Evolutionary conservation across 805 yeast species (phyloP).

Genomic region (Hanseniaspora mollemarum): DNA sequence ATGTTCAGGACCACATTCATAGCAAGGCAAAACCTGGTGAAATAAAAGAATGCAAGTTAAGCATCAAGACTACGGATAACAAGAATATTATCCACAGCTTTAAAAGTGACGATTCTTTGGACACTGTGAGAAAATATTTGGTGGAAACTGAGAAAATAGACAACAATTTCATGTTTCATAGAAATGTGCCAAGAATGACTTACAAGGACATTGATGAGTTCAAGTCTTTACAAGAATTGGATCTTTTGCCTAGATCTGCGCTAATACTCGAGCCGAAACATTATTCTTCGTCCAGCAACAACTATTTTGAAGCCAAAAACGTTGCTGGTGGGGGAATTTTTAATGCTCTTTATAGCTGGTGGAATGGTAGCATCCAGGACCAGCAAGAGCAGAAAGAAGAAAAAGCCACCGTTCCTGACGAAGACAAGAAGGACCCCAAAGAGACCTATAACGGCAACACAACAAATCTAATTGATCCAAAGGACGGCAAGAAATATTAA

Average conservation of each 20-base stretch:
- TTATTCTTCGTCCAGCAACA: conserved; percentile 34
- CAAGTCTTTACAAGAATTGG: conserved; percentile 41
- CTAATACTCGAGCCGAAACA: conserved; percentile 44
- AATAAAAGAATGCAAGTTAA: conserved; percentile 32
- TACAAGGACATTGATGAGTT: conserved; percentile 55
- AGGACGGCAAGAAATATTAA: neutral
- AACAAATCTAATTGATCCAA: conserved; percentile 9
- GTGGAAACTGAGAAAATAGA: conserved; percentile 43
- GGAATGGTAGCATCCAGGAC: conserved; percentile 20
- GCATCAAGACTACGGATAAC: conserved; percentile 62
- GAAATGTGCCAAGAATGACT: conserved; percentile 48
- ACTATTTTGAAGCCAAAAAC: conserved; percentile 24
- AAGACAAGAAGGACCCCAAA: conserved; percentile 28
- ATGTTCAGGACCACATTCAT: conserved; percentile 13
- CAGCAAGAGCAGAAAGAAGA: conserved; percentile 8
- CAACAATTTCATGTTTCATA: conserved; percentile 37
- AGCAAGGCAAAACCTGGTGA: conserved; percentile 13
- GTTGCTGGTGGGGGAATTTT: conserved; percentile 28
- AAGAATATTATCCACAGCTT: conserved; percentile 44
- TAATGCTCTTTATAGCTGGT: conserved; percentile 30
- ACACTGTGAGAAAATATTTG: conserved; percentile 47
- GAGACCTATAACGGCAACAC: conserved; percentile 48
- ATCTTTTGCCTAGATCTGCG: conserved; percentile 61
- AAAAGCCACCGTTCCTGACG: neutral
- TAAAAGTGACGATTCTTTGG: conserved; percentile 35